phyloP scores from a whole-genome alignment of 495 filamentous ascomycete species.

The Monascus purpureus region DNA sequence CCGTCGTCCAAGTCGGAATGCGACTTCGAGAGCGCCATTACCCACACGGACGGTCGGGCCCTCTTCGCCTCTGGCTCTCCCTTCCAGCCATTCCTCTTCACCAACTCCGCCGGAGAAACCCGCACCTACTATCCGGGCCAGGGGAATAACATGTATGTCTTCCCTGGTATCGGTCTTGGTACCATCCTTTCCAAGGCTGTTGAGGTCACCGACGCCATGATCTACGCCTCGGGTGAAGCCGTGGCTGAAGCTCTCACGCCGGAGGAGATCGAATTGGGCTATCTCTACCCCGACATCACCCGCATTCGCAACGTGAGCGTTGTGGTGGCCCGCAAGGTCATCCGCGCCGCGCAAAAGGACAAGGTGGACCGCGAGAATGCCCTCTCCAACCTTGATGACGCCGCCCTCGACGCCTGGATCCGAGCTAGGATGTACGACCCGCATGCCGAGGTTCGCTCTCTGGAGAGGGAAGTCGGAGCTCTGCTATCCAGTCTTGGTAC shows the following conservation, averaged over 20 bases:
- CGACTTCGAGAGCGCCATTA: slow-evolving; percentile 84
- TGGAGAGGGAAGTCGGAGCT: slow-evolving; percentile 39
- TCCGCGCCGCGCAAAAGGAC: slow-evolving; percentile 73
- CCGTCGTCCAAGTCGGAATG: slow-evolving; percentile 93
- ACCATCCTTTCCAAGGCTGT: slow-evolving; percentile 85
- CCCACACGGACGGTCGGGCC: slow-evolving; percentile 74
- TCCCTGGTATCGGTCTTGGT: slow-evolving; percentile 91
- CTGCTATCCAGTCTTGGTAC: slow-evolving; percentile 29
- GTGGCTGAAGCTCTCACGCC: slow-evolving; percentile 65
- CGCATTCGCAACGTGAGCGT: slow-evolving; percentile 86
- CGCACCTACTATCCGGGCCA: slow-evolving; percentile 77
- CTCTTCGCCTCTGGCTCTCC: slow-evolving; percentile 94
- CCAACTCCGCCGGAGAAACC: slow-evolving; percentile 44
- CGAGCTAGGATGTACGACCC: slow-evolving; percentile 73
- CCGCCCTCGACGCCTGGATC: slow-evolving; percentile 66
- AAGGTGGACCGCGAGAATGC: slow-evolving; percentile 68
- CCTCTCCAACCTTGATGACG: slow-evolving; percentile 58
- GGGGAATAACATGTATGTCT: slow-evolving; percentile 90
- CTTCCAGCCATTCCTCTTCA: slow-evolving; percentile 57
- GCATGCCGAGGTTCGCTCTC: slow-evolving; percentile 42
- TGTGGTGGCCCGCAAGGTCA: slow-evolving; percentile 78
- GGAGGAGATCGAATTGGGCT: slow-evolving; percentile 64
- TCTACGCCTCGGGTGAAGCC: slow-evolving; percentile 76
- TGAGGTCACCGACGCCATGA: slow-evolving; percentile 85
- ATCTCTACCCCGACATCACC: slow-evolving; percentile 87